Conservation (phyloP, 352 stramenopile species). For the Pythium myriotylum region DNA sequence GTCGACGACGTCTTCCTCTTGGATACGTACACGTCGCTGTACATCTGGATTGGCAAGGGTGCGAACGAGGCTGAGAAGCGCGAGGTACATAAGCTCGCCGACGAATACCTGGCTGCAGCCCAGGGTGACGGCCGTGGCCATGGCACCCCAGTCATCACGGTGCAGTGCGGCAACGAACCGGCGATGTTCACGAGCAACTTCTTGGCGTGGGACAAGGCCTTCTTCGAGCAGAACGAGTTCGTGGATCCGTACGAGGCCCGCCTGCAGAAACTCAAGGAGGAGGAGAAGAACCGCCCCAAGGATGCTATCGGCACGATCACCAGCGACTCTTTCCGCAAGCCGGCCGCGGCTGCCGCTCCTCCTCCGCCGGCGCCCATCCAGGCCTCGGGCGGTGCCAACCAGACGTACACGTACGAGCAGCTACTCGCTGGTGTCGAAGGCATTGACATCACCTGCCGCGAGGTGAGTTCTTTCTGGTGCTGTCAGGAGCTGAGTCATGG, state of each 20-base stretch:
- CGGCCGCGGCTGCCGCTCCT: slow-evolving; percentile 8
- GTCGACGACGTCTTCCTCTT: slow-evolving; percentile 91
- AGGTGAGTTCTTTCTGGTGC: slow-evolving; percentile 36
- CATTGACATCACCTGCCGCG: slow-evolving; percentile 75
- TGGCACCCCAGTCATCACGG: slow-evolving; percentile 81
- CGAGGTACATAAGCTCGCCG: slow-evolving; percentile 56
- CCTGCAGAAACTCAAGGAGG: slow-evolving; percentile 74
- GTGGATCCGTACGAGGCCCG: slow-evolving; percentile 90
- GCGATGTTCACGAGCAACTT: slow-evolving; percentile 93
- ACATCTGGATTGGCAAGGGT: slow-evolving; percentile 88
- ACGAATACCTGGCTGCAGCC: slow-evolving; percentile 72
- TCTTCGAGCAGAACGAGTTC: slow-evolving; percentile 87
- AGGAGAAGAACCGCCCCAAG: slow-evolving; percentile 68
- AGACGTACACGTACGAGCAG: slow-evolving; percentile 68
- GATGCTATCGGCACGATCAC: slow-evolving; percentile 57
- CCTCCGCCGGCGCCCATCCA: slow-evolving; percentile 22
- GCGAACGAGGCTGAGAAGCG: slow-evolving; percentile 80
- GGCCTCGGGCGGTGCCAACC: slow-evolving; percentile 29
- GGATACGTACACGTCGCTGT: slow-evolving; percentile 89
- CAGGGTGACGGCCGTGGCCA: slow-evolving; percentile 82
- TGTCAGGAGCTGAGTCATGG: not conserved
- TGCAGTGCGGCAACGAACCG: slow-evolving; percentile 84
- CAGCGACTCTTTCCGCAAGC: slow-evolving; percentile 43
- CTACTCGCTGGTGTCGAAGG: slow-evolving; percentile 73
- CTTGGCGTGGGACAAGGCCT: slow-evolving; percentile 82